Percentiles rank a stretch among this genome's conserved stretches.
phyloP scores from a whole-genome alignment of 164 flowering plant species.

The Chimonanthus praecox region DNA sequence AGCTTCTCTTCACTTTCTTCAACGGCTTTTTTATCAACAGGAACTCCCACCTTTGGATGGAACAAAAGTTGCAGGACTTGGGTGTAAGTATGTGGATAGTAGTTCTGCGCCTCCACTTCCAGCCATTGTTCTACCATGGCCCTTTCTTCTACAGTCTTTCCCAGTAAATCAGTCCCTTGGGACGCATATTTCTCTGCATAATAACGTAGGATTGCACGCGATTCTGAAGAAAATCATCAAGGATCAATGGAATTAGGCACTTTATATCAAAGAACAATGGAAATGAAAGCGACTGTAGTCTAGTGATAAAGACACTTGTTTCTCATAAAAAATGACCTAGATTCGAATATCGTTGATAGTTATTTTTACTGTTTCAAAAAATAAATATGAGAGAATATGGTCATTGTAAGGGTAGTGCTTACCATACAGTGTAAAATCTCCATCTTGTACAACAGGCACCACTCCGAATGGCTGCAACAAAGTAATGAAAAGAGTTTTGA shows the following conservation, averaged over 20 bases:
- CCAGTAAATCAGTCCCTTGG: constrained; percentile 36
- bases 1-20: constrained; percentile 40
- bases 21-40: constrained; percentile 19
- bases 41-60: constrained; percentile 17
- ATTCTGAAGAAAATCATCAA: constrained; percentile 21
- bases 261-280: too few species aligned
- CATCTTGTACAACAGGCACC: constrained; percentile 18
- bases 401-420: background rate
- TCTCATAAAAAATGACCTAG: too few species aligned
- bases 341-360: too few species aligned
- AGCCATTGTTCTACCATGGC: constrained; percentile 41
- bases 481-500: background rate
- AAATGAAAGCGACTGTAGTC: too few species aligned
- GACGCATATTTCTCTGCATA: constrained; percentile 39
- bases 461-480: constrained; percentile 17
- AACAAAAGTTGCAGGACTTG: constrained; percentile 26
- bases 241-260: background rate
- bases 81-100: constrained; percentile 24
- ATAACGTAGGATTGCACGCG: constrained; percentile 41
- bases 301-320: too few species aligned
- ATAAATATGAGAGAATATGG: too few species aligned
- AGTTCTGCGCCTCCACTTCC: constrained; percentile 41
- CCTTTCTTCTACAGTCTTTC: constrained; percentile 35
- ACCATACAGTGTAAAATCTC: constrained; percentile 12
- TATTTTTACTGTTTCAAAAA: too few species aligned